Percentiles rank a stretch among this genome's conserved stretches.
Evolutionary conservation across 202 grass and related monocot species (phyloP).

Genomic region (Setaria viridis): DNA sequence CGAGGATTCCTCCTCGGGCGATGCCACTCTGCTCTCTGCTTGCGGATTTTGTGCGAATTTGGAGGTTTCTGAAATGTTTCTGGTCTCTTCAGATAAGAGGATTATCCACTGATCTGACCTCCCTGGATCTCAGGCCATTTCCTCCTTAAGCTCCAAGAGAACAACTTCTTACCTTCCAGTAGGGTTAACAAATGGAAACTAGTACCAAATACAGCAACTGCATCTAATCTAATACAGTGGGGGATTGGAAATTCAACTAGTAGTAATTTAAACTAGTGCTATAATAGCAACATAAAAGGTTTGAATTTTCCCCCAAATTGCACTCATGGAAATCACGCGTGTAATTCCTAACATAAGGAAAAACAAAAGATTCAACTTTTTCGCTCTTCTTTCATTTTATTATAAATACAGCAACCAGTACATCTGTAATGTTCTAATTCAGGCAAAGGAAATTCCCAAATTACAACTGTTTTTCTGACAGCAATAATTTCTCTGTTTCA

Average conservation of each 20-base stretch:
- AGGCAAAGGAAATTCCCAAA: background rate
- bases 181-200: background rate
- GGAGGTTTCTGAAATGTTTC: background rate
- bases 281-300: background rate
- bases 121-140: background rate
- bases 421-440: background rate
- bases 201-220: background rate
- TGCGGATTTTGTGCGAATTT: background rate
- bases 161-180: background rate
- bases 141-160: slow-evolving; percentile 12
- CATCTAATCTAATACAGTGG: background rate
- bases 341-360: no score
- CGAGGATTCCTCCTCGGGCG: no score
- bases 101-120: background rate
- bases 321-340: background rate
- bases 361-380: background rate
- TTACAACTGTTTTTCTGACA: no score
- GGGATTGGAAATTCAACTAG: background rate
- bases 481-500: background rate
- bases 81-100: background rate
- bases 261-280: background rate
- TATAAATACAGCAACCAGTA: background rate
- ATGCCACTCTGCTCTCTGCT: no score
- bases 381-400: background rate
- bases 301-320: background rate